A percentile compares a stretch with the other conserved stretches of the same genome.
These are phyloP conservation scores for Nicotiana paniculata DNA, from an alignment of 257 asterid species.

Conservation along the genomic window DNA sequence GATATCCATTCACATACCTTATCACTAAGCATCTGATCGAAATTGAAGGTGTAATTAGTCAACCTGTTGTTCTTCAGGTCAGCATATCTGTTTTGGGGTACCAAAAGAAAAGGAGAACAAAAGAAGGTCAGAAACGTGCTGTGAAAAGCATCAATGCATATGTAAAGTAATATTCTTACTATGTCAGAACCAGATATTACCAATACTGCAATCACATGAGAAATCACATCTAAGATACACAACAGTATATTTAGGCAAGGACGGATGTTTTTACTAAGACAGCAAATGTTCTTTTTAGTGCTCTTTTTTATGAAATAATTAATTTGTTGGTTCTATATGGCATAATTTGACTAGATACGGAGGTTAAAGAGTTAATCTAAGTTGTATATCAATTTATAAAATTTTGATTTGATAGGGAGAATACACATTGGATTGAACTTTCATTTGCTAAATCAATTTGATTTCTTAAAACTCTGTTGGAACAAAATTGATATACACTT, in stretches of 20 bases:
- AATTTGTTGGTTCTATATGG: background rate
- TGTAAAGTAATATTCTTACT: background rate
- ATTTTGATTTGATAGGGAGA: background rate
- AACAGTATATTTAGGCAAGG: too few relatives aligned
- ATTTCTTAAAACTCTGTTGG: background rate
- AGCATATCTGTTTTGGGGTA: slow-evolving; percentile 58
- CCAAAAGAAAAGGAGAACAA: slow-evolving; percentile 1
- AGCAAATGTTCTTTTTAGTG: background rate
- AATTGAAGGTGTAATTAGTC: slow-evolving; percentile 82
- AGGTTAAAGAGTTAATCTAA: background rate
- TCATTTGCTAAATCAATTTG: background rate
- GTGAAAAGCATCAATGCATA: background rate
- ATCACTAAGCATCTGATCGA: slow-evolving; percentile 93
- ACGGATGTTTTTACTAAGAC: background rate
- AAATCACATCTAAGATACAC: too few relatives aligned
- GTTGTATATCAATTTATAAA: background rate
- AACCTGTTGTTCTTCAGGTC: slow-evolving; percentile 89
- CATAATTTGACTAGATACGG: background rate
- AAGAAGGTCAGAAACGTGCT: background rate
- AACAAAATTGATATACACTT: background rate
- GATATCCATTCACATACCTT: slow-evolving; percentile 41
- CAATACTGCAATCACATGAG: too few relatives aligned
- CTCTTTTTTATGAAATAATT: background rate
- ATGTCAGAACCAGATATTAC: background rate
- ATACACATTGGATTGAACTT: background rate